Conservation (phyloP, 768 basidiomycete species). For the Auricularia sp. region DNA sequence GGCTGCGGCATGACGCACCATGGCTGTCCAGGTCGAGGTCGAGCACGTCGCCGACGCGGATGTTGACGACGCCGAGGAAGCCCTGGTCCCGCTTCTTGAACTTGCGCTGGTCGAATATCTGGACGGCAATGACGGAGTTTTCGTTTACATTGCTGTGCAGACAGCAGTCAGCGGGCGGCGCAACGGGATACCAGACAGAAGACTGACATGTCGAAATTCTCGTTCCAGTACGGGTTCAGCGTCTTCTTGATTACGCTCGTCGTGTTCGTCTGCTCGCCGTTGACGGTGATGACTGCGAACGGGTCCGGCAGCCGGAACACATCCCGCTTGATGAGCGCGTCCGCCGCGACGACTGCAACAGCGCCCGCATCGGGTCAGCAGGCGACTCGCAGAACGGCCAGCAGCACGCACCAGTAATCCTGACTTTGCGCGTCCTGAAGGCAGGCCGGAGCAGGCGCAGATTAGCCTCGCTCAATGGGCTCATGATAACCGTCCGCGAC, state of each 20-base stretch:
- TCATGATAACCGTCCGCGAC: neutral
- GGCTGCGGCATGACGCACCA: slow-evolving; percentile 42
- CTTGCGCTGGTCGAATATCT: slow-evolving; percentile 98
- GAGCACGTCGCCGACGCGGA: slow-evolving; percentile 79
- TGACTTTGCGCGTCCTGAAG: slow-evolving; percentile 5
- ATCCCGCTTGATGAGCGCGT: slow-evolving; percentile 87
- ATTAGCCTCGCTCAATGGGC: neutral
- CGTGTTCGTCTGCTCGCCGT: slow-evolving; percentile 94
- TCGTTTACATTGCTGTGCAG: slow-evolving; percentile 79
- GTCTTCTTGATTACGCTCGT: slow-evolving; percentile 97
- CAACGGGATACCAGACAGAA: neutral
- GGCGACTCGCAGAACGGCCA: neutral
- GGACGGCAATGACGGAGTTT: slow-evolving; percentile 93
- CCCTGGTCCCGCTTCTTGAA: slow-evolving; percentile 98
- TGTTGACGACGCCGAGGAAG: slow-evolving; percentile 94
- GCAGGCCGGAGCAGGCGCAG: neutral
- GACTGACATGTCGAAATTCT: slow-evolving; percentile 91
- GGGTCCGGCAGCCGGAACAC: slow-evolving; percentile 95
- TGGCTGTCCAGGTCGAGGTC: slow-evolving; percentile 90
- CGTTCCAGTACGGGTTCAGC: slow-evolving; percentile 93
- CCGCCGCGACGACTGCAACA: slow-evolving; percentile 80
- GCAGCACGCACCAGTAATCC: slow-evolving; percentile 3
- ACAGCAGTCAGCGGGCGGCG: slow-evolving; percentile 3
- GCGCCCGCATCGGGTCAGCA: neutral
- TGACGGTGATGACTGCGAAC: slow-evolving; percentile 96